Base-by-base conservation (phyloP, 169 alveolate genomes). In the Condylostoma magnum region DNA sequence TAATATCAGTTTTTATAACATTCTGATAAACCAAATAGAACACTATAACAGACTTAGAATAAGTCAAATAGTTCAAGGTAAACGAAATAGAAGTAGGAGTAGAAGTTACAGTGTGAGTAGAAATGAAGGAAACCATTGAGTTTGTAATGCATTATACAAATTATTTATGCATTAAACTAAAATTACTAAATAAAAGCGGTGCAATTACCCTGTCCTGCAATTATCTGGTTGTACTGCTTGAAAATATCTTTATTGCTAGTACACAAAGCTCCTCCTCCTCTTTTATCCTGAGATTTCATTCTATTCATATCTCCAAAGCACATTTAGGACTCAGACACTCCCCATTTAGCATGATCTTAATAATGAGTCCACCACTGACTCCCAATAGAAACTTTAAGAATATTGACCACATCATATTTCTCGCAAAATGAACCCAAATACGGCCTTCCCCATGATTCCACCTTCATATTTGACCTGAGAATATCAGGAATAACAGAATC, bases 261-360 rank as follows among this genome's bases (percentile, higher is more conserved):
- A n/a, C 69, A 57, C 52, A 57, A 10, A 34, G 38, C 47, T 3
- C 69, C 69, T 4, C 69, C 69, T 30, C 69, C 69, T 57, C 69
- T 30, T 22, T 6, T 27, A 4, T 31, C 25, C 37, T 57, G 69
- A 4, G 51, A 28, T 2, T 18, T 18, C 69, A 57, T 57, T 36
- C 69, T 2, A 33, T 57, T 57, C 3, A 57, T 57, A 27, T 57
- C 69, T 33, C 38, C 52, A 36, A 34, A 57, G 27, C 69, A 57
- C 2, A 57, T 30, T 18, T 57, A 27, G 47, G 10, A 2, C 18
- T 20, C n/a, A 20, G 38, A 2, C 6, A 57, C 20, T 30, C 53
- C 69, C 69, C 69, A 57, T 36, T 57, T 57, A 15, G 69, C 31
- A 27, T 57, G 69, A 34, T 57, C 69, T 18, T 57, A 30, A 36